A percentile compares a stretch with the other conserved stretches of the same genome.
phyloP scores from a whole-genome alignment of 1,284 basidiomycete species.

The Papiliotrema nemorosa region DNA sequence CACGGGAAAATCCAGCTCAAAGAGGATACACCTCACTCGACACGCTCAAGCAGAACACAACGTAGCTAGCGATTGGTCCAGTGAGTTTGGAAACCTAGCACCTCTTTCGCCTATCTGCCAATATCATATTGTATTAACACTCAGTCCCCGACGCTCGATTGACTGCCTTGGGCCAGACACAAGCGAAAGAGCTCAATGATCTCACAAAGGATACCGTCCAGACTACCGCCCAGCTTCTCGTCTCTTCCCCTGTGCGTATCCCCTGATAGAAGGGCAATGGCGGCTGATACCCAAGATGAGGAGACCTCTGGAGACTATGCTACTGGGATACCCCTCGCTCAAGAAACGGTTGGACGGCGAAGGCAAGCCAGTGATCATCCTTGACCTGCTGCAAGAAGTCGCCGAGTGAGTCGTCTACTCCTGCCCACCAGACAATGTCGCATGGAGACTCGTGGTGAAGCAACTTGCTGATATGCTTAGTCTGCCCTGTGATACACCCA shows the following conservation, averaged over 20 bases:
- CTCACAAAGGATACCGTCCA: slow-evolving; percentile 37
- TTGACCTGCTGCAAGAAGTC: slow-evolving; percentile 47
- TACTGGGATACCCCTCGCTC: slow-evolving; percentile 40
- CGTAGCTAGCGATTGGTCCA: slow-evolving; percentile 44
- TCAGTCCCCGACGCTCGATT: slow-evolving; percentile 45
- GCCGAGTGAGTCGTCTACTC: slow-evolving; percentile 27
- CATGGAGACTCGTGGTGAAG: background rate
- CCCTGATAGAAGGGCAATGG: background rate
- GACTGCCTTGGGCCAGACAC: slow-evolving; percentile 42
- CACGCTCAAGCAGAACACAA: slow-evolving; percentile 50
- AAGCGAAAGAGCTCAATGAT: slow-evolving; percentile 34
- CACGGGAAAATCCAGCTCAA: slow-evolving; percentile 6
- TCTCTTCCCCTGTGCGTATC: slow-evolving; percentile 35
- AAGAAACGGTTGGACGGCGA: slow-evolving; percentile 30
- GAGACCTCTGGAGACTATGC: slow-evolving; percentile 47
- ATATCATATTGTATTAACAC: too few relatives aligned
- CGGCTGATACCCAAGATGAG: slow-evolving; percentile 26
- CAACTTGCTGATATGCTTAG: slow-evolving; percentile 11
- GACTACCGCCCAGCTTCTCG: slow-evolving; percentile 41
- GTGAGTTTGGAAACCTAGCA: slow-evolving; percentile 17
- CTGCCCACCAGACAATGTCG: background rate
- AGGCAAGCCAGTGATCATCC: slow-evolving; percentile 39
- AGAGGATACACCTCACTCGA: slow-evolving; percentile 44
- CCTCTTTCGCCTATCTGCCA: too few relatives aligned
- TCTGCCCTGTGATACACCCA: slow-evolving; percentile 45